These are phyloP conservation scores for Mortierella sp. DNA, from an alignment of 371 early-diverging fungal genomes.

Conservation along the genomic window DNA sequence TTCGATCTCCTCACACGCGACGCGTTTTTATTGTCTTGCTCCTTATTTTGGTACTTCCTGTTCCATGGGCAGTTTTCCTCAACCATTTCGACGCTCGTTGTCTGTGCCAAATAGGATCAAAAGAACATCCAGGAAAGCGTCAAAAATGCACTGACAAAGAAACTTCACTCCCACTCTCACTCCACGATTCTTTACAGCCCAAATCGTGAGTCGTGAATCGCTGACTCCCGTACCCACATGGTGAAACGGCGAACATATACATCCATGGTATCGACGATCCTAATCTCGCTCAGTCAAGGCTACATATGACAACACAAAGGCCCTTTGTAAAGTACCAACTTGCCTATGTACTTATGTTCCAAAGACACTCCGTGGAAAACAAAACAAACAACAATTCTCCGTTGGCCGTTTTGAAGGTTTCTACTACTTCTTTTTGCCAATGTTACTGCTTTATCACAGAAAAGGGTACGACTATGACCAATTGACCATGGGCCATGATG, in stretches of 20 bases:
- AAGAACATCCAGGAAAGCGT: neutral
- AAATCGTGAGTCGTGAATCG: neutral
- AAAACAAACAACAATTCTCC: neutral
- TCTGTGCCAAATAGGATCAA: neutral
- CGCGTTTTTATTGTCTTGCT: neutral
- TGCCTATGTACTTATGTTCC: neutral
- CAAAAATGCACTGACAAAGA: neutral
- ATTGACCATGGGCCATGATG: neutral
- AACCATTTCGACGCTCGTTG: neutral
- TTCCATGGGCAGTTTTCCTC: neutral
- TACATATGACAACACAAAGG: neutral
- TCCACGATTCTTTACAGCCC: neutral
- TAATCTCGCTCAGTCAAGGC: neutral
- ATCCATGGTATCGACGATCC: neutral
- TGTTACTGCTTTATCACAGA: neutral
- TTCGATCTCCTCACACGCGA: neutral
- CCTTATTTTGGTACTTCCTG: neutral
- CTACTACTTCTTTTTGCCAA: neutral
- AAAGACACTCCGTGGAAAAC: neutral
- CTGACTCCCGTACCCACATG: too few species aligned
- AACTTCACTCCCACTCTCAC: neutral
- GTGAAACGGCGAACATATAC: neutral
- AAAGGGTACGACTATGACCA: neutral
- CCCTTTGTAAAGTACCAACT: neutral
- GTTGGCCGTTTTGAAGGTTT: slow-evolving; percentile 9